Evolutionary conservation across 176 grass and related monocot genomes (phyloP).

Genomic region (Oryza rufipogon): DNA sequence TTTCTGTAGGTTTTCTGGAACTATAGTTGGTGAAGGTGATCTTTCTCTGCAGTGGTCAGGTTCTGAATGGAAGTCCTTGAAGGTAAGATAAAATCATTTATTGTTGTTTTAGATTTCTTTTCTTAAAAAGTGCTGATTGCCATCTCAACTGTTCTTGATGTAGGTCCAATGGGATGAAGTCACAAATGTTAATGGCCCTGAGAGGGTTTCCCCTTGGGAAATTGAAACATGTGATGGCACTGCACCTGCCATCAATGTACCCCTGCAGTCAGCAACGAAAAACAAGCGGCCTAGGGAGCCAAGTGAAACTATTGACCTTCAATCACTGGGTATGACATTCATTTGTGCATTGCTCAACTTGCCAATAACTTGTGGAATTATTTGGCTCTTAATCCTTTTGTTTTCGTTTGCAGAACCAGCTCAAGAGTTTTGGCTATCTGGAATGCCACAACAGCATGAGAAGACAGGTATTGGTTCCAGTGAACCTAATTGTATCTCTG

Average conservation of each 20-base stretch:
- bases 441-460: slow-evolving; percentile 51
- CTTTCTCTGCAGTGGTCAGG: slow-evolving; percentile 72
- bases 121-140: not conserved
- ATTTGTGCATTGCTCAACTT: not conserved
- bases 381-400: not conserved
- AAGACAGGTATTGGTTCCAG: slow-evolving; percentile 33
- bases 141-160: slow-evolving; percentile 4
- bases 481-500: slow-evolving; percentile 49
- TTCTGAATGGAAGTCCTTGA: slow-evolving; percentile 91
- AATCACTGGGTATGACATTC: slow-evolving; percentile 39
- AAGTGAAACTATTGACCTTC: slow-evolving; percentile 43
- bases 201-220: slow-evolving; percentile 93
- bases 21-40: slow-evolving; percentile 69
- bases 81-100: slow-evolving; percentile 47
- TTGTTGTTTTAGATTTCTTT: slow-evolving; percentile 1
- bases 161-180: slow-evolving; percentile 94
- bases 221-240: slow-evolving; percentile 67
- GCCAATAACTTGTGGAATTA: not conserved
- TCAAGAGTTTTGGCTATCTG: slow-evolving; percentile 60
- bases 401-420: slow-evolving; percentile 45
- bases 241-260: slow-evolving; percentile 45
- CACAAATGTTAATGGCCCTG: slow-evolving; percentile 66
- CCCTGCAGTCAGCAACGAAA: slow-evolving; percentile 52
- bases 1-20: slow-evolving; percentile 77
- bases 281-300: slow-evolving; percentile 69